Base-by-base conservation (phyloP, 306 rosid species). In the Vicia sativa region DNA sequence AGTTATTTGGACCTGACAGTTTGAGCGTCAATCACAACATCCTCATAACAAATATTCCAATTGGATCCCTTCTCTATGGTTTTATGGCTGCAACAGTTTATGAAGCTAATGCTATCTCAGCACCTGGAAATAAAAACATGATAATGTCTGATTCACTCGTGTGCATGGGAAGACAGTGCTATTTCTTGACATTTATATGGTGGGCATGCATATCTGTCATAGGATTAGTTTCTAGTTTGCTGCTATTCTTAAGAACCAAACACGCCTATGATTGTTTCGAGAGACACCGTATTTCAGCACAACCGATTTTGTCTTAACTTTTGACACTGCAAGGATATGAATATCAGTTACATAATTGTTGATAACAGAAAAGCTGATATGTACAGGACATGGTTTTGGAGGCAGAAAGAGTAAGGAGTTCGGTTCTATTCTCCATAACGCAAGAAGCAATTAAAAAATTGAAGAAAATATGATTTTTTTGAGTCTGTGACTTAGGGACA, bases 1-100 rank as follows among this genome's bases (percentile, higher is more conserved):
- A 95, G 79, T 85, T 95, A 2, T 95, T 95, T 70, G 99, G 99
- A 38, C 95, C 99, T 0, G 82, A 86, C 79, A 84, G 77, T 59
- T 65, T 88, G 49, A 86, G 99, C 9, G 96, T 95, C 6, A 95
- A 90, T 71, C 97, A 90, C 89, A 95, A 90, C 84, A 87, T 90
- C 34, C 82, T 90, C 62, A 88, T 95, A 50, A 95, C 97, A 37
- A 95, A 95, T 38, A 95, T 95, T 70, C 96, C 99, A 31, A 69
- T 95, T 6, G 99, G 99, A 25, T 95, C 97, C 0, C 92, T 95
- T 39, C 66, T 90, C 13, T 95, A 90, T 55, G 99, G 99, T 15
- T 59, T 71, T 62, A 85, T 95, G 5, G 91, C 99, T 13, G 99
- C 99, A 1, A 11, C 73, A 11, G 87, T 95, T 48, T 95, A 95